phyloP scores from a whole-genome alignment of 257 asterid species.

The Plantago ovata region DNA sequence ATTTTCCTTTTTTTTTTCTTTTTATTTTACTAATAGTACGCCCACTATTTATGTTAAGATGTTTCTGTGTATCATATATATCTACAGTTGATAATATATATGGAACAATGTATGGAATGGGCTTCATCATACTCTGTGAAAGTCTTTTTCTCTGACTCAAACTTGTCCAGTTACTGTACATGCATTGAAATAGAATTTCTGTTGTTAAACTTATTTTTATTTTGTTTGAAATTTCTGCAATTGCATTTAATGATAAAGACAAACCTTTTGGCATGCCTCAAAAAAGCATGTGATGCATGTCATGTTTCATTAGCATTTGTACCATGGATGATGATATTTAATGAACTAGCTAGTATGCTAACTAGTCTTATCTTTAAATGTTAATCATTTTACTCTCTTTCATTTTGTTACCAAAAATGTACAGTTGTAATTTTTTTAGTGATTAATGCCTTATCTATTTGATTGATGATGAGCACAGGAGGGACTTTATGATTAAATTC shows the following conservation, averaged over 20 bases:
- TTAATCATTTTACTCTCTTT: no score
- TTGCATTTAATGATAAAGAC: slow-evolving; percentile 11
- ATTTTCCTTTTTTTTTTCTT: background rate
- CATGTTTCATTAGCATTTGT: background rate
- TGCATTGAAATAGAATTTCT: slow-evolving; percentile 17
- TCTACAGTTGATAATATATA: no score
- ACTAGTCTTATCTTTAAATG: no score
- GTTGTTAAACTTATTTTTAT: slow-evolving; percentile 6
- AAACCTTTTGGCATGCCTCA: slow-evolving; percentile 2
- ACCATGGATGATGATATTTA: background rate
- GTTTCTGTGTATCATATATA: no score
- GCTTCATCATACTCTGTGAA: slow-evolving; percentile 11
- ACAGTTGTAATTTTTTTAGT: background rate
- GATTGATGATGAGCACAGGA: slow-evolving; percentile 35
- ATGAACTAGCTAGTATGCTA: no score
- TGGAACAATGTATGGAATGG: background rate
- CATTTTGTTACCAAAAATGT: no score
- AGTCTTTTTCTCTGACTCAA: slow-evolving; percentile 10
- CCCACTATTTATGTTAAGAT: no score
- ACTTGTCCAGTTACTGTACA: slow-evolving; percentile 10
- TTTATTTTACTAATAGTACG: no score
- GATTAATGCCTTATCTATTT: background rate
- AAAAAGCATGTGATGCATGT: background rate
- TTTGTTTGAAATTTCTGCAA: slow-evolving; percentile 15
- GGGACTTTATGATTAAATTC: slow-evolving; percentile 35